These are phyloP conservation scores for Acanthamoeba royreba DNA, from an alignment of 208 protist genomes.

Conservation along the genomic window DNA sequence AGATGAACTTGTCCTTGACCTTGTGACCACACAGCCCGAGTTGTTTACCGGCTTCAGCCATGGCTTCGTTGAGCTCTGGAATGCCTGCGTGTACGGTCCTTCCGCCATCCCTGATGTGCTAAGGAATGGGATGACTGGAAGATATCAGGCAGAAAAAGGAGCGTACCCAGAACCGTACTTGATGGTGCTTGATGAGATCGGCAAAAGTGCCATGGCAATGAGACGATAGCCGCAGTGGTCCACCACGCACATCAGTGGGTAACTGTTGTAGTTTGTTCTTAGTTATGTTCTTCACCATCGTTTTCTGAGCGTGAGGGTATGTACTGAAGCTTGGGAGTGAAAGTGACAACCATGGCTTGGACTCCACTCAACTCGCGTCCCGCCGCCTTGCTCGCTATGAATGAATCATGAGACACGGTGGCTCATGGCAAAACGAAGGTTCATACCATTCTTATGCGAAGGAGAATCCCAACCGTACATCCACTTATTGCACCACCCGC, in stretches of 20 bases:
- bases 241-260: no score
- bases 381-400: background rate
- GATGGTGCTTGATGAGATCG: no score
- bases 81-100: background rate
- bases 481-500: background rate
- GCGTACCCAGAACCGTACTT: no score
- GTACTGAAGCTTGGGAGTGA: background rate
- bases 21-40: background rate
- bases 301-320: background rate
- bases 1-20: slow-evolving; percentile 8
- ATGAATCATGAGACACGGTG: no score
- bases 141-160: no score
- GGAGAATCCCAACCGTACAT: background rate
- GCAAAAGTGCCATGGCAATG: no score
- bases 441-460: background rate
- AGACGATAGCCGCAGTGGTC: no score
- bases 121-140: no score
- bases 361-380: background rate
- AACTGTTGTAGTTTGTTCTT: no score
- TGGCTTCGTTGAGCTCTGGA: background rate
- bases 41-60: background rate
- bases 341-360: background rate
- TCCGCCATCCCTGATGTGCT: background rate
- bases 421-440: background rate
- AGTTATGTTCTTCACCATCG: no score